Conservation (phyloP, 2,329 filamentous ascomycete species). For the Bipolaris zeicola region DNA sequence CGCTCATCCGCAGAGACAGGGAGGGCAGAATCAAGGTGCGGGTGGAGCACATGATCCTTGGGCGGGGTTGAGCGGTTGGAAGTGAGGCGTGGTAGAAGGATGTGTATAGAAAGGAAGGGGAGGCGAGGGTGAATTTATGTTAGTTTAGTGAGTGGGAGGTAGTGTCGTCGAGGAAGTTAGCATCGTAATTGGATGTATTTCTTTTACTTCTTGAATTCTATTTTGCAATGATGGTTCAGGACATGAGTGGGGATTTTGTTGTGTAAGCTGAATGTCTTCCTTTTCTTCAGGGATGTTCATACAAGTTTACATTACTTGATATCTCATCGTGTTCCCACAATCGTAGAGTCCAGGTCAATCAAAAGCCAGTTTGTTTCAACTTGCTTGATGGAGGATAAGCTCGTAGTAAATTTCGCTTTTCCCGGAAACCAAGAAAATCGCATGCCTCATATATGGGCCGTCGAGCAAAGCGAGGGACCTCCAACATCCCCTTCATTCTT, state of each 20-base stretch:
- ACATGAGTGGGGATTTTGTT: too few relatives aligned
- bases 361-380: too few relatives aligned
- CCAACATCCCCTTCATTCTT: neutral
- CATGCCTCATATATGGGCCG: too few relatives aligned
- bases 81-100: conserved; percentile 60
- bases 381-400: too few relatives aligned
- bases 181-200: neutral
- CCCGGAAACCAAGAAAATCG: too few relatives aligned
- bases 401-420: too few relatives aligned
- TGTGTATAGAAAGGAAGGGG: neutral
- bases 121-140: neutral
- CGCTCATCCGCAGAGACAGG: conserved; percentile 36
- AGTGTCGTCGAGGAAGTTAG: neutral
- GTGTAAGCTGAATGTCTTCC: too few relatives aligned
- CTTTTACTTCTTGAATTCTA: neutral
- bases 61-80: conserved; percentile 74
- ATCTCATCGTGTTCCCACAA: too few relatives aligned
- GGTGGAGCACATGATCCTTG: conserved; percentile 62
- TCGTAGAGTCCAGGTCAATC: too few relatives aligned
- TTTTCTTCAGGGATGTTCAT: too few relatives aligned
- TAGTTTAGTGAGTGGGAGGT: neutral
- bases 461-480: neutral
- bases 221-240: neutral
- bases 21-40: conserved; percentile 25
- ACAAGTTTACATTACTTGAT: too few relatives aligned